Evolutionary conservation across 164 flowering plant species (phyloP).

Genomic region (Umbilicus rupestris): DNA sequence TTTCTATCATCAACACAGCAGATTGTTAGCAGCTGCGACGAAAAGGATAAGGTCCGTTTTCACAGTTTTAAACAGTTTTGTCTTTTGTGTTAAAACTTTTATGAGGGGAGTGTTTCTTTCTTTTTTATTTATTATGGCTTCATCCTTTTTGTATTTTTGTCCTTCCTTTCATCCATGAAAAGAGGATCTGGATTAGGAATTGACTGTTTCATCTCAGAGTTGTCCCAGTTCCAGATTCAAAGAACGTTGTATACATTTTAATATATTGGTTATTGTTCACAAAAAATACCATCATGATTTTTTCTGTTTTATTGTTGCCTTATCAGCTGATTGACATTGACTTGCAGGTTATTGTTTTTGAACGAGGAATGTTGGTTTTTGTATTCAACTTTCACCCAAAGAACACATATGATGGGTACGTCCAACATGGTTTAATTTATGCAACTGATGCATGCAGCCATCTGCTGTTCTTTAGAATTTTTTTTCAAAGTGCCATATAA

Average conservation of each 20-base stretch:
- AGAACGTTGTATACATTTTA: neutral
- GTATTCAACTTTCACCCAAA: conserved; percentile 91
- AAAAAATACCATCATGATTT: neutral
- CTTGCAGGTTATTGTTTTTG: conserved; percentile 85
- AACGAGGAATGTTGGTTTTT: conserved; percentile 86
- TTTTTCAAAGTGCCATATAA: no score
- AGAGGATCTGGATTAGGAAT: neutral
- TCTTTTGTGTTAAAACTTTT: neutral
- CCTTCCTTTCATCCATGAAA: neutral
- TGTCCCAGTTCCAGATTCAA: neutral
- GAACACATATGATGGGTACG: conserved; percentile 80
- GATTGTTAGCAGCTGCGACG: conserved; percentile 72
- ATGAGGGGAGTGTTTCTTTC: no score
- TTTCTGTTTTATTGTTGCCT: neutral
- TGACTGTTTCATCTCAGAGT: neutral
- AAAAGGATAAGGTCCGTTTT: conserved; percentile 63
- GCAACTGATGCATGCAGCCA: neutral
- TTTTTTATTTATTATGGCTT: neutral
- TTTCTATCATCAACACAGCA: conserved; percentile 78
- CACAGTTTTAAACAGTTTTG: neutral
- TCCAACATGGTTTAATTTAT: neutral
- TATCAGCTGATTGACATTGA: neutral
- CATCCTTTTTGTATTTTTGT: neutral
- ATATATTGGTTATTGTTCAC: no score
- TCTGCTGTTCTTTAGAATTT: neutral